Percentiles rank a stretch among this genome's conserved stretches.
These are phyloP conservation scores for Rhizophora apiculata DNA, from an alignment of 345 rosid species.

Conservation along the genomic window DNA sequence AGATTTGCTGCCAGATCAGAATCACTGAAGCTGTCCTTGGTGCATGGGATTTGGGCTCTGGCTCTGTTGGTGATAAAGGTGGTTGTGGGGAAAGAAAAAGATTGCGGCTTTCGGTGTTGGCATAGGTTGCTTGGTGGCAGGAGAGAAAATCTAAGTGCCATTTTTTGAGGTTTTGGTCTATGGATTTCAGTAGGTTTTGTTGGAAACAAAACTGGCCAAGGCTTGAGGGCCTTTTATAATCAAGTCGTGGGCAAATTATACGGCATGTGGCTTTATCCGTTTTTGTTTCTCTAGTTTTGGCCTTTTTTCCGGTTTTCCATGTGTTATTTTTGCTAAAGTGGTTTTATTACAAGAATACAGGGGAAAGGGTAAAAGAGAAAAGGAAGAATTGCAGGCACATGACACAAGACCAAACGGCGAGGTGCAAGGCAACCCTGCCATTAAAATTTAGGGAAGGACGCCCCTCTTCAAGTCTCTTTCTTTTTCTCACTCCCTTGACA, in stretches of 20 bases:
- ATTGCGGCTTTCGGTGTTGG: constrained; percentile 6
- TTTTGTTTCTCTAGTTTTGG: too few relatives aligned
- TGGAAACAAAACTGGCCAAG: not conserved
- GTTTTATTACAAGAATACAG: too few relatives aligned
- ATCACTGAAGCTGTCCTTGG: constrained; percentile 26
- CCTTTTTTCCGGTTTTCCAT: too few relatives aligned
- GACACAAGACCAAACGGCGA: constrained; percentile 45
- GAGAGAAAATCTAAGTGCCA: constrained; percentile 43
- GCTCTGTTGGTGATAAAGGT: constrained; percentile 13
- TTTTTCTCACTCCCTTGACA: constrained; percentile 18
- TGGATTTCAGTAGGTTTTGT: not conserved
- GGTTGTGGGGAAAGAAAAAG: constrained; percentile 1
- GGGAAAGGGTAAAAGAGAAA: too few relatives aligned
- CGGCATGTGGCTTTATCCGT: too few relatives aligned
- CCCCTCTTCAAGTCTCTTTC: constrained; percentile 89
- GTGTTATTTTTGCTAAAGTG: too few relatives aligned
- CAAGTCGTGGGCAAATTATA: too few relatives aligned
- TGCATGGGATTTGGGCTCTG: constrained; percentile 34
- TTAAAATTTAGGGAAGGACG: constrained; percentile 71
- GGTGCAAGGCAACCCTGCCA: constrained; percentile 84
- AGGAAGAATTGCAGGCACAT: too few relatives aligned
- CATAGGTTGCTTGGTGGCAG: constrained; percentile 20
- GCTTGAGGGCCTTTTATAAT: not conserved
- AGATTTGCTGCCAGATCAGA: constrained; percentile 56
- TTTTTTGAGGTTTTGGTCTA: constrained; percentile 7